Evolutionary conservation across 176 grass and related monocot species (phyloP), one percentile per base, ranked within the genome.

Genomic region (Typha latifolia): DNA sequence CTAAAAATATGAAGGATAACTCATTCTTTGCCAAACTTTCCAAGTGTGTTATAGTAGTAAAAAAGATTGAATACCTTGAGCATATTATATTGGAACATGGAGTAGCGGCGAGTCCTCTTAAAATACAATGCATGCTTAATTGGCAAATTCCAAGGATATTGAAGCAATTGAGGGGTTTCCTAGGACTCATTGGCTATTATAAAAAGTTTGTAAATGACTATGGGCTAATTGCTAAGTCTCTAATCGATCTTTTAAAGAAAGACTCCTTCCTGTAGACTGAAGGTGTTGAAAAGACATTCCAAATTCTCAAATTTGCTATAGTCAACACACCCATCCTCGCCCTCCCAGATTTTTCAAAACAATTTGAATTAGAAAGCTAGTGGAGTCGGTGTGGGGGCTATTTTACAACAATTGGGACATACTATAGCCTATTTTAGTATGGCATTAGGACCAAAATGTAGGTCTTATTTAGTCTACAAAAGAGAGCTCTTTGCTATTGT

Each of bases 151-250:
- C 74, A 7, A 23, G 2, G 4, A 14, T n/a, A 14, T 0, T 32
- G 3, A 76, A 57, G n/a, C 14, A 68, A 16, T 24, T 77, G 1
- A 10, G 64, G 3, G 18, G 23, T 0, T 77, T 77, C 15, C 9
- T 77, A 2, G 64, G 74, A 0, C 10, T 77, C 0, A 59, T 48
- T 0, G 18, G 74, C 0, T 77, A 77, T 10, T 77, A 77, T 26
- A 1, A 21, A 1, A 77, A 77, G 12, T 77, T 68, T 23, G 49
- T 71, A 1, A 57, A 31, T 9, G 18, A 27, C 9, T 71, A 71
- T 52, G 69, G 69, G 49, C 3, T 27, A 0, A 23, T 77, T 4
- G 19, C 4, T 7, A 68, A 59, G 16, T 23, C 64, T 1, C 9
- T 77, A 1, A 62, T 63, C 0, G 14, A 62, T 0, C 0, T 68